Evolutionary conservation across 2,329 filamentous ascomycete genomes (phyloP), one percentile per base, ranked within the genome.

Genomic region (Trichoderma simmonsii): DNA sequence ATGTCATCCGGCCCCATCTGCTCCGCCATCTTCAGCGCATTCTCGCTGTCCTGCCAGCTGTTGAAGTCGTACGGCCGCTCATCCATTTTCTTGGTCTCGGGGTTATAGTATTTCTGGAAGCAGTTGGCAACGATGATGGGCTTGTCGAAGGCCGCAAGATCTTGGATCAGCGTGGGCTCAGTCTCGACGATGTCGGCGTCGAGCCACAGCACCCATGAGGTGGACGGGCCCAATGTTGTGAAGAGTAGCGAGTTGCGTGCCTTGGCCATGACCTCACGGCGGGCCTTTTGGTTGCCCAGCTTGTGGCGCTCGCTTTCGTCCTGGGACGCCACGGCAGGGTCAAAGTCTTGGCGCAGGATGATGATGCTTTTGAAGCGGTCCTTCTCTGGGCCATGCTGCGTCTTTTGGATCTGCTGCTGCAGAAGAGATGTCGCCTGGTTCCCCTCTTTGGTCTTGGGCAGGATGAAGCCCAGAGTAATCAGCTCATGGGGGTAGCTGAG

Each of bases 191-290:
- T 92, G 81, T 99, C 96, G 48, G 91, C 88, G 79, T 99, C 96
- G 34, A 99, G 87, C 96, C 96, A 99, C 28, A 99, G 86, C 39
- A 99, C 95, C 96, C 96, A 99, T 0, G 94, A 96, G 0, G 94
- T 98, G 14, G 90, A 88, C 0, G 95, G 95, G 2, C 95, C 95
- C 11, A 99, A 85, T 0, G 95, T 98, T 9, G 96, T 98, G 84
- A 98, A 99, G 32, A 99, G 88, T 9, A 99, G 87, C 69, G 93
- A 97, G 81, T 99, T 99, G 75, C 96, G 91, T 48, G 96, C 95
- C 78, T 93, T 92, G 78, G 94, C 91, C 96, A 99, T 98, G 73
- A 93, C 92, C 56, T 94, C 92, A 43, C 96, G 89, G 14, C 96
- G 90, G 7, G 86, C 86, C 82, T 97, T 97, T 80, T 99, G 96